These are phyloP conservation scores for Gaeumannomyces sp. DNA, from an alignment of 2,329 filamentous ascomycete species.

Conservation along the genomic window DNA sequence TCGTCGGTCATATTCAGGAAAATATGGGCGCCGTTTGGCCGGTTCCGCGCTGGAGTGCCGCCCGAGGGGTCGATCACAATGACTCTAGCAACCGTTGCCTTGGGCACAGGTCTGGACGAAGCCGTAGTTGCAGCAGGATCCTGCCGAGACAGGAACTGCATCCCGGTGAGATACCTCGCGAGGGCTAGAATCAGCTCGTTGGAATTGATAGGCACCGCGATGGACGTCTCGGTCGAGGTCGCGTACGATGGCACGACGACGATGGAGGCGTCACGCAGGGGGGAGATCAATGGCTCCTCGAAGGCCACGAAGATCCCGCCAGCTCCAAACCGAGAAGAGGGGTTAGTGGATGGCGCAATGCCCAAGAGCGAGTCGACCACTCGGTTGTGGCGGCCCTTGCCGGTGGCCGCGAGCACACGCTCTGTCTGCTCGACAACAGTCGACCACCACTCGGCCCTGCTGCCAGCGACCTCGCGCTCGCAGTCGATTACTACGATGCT, in stretches of 20 bases:
- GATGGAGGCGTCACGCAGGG: slow-evolving; percentile 62
- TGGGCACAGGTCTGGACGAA: slow-evolving; percentile 24
- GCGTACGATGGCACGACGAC: slow-evolving; percentile 58
- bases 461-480: slow-evolving; percentile 25
- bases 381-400: slow-evolving; percentile 56
- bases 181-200: slow-evolving; percentile 69
- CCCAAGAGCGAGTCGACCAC: slow-evolving; percentile 55
- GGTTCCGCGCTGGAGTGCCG: slow-evolving; percentile 66
- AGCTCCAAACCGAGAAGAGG: slow-evolving; percentile 27
- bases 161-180: slow-evolving; percentile 66
- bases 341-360: slow-evolving; percentile 22
- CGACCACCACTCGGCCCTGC: slow-evolving; percentile 6
- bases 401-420: slow-evolving; percentile 22
- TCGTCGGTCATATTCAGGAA: slow-evolving; percentile 96
- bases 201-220: slow-evolving; percentile 34
- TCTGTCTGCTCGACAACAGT: slow-evolving; percentile 7
- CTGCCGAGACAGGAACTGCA: slow-evolving; percentile 41
- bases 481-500: slow-evolving; percentile 82
- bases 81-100: slow-evolving; percentile 69
- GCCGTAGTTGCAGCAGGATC: background rate
- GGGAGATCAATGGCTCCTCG: slow-evolving; percentile 53
- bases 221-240: slow-evolving; percentile 33
- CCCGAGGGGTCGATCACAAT: slow-evolving; percentile 85
- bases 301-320: slow-evolving; percentile 34
- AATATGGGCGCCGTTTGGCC: slow-evolving; percentile 61